A percentile compares a stretch with the other conserved stretches of the same genome.
phyloP scores from a whole-genome alignment of 495 filamentous ascomycete species.

The Xylaria cubensis region DNA sequence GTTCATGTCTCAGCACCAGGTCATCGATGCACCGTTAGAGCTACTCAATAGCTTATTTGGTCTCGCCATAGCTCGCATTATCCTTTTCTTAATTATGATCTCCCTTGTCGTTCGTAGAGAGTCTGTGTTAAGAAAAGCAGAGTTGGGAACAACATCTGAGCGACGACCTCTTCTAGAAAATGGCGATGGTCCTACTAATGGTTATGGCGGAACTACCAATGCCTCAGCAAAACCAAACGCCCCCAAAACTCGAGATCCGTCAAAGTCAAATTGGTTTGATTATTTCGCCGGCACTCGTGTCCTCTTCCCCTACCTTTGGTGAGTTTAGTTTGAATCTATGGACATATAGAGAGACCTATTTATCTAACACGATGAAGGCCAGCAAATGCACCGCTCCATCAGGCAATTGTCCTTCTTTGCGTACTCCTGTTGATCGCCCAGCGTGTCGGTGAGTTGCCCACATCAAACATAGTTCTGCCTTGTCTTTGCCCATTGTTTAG shows the following conservation, averaged over 20 bases:
- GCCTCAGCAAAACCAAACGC: conserved; percentile 44
- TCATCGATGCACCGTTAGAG: conserved; percentile 32
- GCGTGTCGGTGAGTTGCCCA: conserved; percentile 55
- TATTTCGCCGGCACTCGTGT: conserved; percentile 75
- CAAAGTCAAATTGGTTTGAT: conserved; percentile 67
- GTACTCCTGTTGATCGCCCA: conserved; percentile 32
- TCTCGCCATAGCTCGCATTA: conserved; percentile 37
- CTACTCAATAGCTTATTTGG: conserved; percentile 35
- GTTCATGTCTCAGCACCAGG: conserved; percentile 31
- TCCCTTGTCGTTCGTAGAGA: conserved; percentile 36
- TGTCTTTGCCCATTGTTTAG: not conserved
- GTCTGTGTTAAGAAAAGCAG: conserved; percentile 31
- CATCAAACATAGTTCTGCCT: conserved; percentile 37
- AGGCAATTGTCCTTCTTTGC: conserved; percentile 33
- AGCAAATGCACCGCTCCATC: conserved; percentile 32
- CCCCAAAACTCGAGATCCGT: conserved; percentile 38
- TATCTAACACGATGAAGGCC: conserved; percentile 32
- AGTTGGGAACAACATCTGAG: conserved; percentile 30
- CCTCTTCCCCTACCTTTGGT: conserved; percentile 85
- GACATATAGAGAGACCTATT: conserved; percentile 7
- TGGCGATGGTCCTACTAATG: conserved; percentile 31
- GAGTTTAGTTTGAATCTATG: conserved; percentile 12
- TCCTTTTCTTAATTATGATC: conserved; percentile 39
- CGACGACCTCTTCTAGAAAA: conserved; percentile 41
- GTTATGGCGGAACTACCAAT: conserved; percentile 19